A percentile compares a stretch with the other conserved stretches of the same genome.
phyloP scores from a whole-genome alignment of 2,329 filamentous ascomycete genomes.

The Monosporascus sp. region DNA sequence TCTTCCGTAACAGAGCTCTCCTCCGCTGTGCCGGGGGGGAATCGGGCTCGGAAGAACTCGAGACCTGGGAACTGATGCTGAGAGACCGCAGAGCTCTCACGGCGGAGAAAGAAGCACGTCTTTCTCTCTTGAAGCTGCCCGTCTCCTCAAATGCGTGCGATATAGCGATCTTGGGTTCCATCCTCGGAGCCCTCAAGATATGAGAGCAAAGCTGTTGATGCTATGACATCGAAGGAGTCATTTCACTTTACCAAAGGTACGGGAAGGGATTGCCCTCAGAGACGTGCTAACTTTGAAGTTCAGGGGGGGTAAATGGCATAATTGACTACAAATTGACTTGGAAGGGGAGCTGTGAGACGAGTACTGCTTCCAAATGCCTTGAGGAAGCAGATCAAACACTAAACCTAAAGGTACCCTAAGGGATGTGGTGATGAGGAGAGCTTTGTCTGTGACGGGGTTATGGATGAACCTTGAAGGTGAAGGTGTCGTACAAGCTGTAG shows the following conservation, averaged over 20 bases:
- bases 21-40: slow-evolving; percentile 11
- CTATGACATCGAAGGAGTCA: slow-evolving; percentile 1
- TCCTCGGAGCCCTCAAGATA: slow-evolving; percentile 7
- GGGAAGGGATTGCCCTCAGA: neutral
- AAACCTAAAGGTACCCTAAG: too few relatives aligned
- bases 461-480: neutral
- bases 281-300: neutral
- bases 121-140: slow-evolving; percentile 16
- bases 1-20: slow-evolving; percentile 19
- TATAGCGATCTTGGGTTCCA: slow-evolving; percentile 18
- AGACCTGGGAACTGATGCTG: slow-evolving; percentile 26
- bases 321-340: neutral
- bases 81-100: slow-evolving; percentile 26
- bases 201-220: slow-evolving; percentile 1
- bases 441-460: neutral
- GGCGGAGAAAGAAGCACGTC: slow-evolving; percentile 24
- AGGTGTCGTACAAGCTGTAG: neutral
- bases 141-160: slow-evolving; percentile 16
- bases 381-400: too few relatives aligned
- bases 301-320: neutral
- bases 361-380: too few relatives aligned
- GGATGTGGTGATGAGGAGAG: neutral
- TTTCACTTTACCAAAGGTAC: neutral
- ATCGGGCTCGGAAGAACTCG: slow-evolving; percentile 22
- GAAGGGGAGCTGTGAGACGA: neutral